These are phyloP conservation scores for Pseudevernia furfuracea DNA, from an alignment of 495 filamentous ascomycete species.

Conservation along the genomic window DNA sequence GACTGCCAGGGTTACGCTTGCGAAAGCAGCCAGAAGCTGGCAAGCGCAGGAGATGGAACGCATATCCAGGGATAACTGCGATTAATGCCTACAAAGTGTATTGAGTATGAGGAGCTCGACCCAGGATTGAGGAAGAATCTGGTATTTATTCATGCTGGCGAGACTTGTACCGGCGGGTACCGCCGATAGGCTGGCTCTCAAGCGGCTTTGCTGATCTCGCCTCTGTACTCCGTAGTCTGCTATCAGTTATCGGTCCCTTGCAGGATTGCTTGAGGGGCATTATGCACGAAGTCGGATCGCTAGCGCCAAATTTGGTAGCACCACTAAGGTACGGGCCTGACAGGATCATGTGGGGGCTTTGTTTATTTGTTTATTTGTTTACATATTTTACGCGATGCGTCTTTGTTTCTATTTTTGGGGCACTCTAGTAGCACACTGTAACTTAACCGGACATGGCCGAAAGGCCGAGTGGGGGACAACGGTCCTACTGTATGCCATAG, in stretches of 20 bases:
- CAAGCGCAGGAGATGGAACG: not conserved
- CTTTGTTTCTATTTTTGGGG: no score
- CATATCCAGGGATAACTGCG: not conserved
- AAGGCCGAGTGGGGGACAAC: no score
- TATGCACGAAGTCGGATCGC: not conserved
- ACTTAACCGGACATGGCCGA: no score
- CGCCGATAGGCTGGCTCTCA: not conserved
- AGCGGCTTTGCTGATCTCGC: not conserved
- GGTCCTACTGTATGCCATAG: no score
- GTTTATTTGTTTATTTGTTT: no score
- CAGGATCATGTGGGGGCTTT: no score
- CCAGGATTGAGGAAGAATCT: not conserved
- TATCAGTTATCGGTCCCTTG: slow-evolving; percentile 1
- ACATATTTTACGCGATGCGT: no score
- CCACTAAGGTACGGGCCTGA: no score
- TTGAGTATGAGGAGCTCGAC: not conserved
- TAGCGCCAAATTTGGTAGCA: not conserved
- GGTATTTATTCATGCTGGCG: not conserved
- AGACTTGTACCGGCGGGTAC: not conserved
- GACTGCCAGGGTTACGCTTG: not conserved
- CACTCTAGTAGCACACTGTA: no score
- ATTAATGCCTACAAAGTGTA: not conserved
- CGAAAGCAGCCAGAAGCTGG: slow-evolving; percentile 14
- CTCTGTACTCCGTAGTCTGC: not conserved
- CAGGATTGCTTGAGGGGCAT: not conserved